phyloP scores from a whole-genome alignment of 2,329 filamentous ascomycete genomes.

The Lizonia empirigonia region DNA sequence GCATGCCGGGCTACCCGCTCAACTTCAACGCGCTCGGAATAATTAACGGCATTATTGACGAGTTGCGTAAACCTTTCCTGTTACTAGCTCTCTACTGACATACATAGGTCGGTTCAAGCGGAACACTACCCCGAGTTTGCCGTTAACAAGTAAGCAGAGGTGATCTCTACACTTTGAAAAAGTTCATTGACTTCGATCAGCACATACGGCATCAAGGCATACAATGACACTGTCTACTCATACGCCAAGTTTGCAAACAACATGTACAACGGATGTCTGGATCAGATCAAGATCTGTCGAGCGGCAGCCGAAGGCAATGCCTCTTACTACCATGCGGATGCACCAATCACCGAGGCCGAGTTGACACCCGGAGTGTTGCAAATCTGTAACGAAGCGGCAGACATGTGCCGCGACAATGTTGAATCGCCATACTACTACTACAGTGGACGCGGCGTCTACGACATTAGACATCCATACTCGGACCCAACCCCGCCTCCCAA shows the following conservation, averaged over 20 bases:
- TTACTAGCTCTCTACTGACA: neutral
- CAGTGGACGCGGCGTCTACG: constrained; percentile 61
- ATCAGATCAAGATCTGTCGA: constrained; percentile 59
- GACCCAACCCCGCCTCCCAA: constrained; percentile 63
- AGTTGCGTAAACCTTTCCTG: constrained; percentile 28
- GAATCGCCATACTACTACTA: constrained; percentile 62
- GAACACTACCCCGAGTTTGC: constrained; percentile 59
- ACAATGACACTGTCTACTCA: constrained; percentile 65
- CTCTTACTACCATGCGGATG: constrained; percentile 26
- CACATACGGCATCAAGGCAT: constrained; percentile 60
- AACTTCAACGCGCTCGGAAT: constrained; percentile 60
- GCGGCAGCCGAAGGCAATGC: constrained; percentile 46
- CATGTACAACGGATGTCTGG: constrained; percentile 56
- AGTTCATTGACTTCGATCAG: neutral
- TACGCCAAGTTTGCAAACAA: constrained; percentile 63
- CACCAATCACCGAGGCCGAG: constrained; percentile 22
- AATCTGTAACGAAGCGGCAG: constrained; percentile 60
- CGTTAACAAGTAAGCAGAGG: constrained; percentile 47
- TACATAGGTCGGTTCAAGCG: constrained; percentile 51
- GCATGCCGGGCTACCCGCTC: constrained; percentile 55
- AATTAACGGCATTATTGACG: constrained; percentile 56
- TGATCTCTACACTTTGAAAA: neutral
- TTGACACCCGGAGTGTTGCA: constrained; percentile 40
- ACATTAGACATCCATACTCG: constrained; percentile 53
- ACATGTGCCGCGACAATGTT: constrained; percentile 63